Percentiles rank a stretch among this genome's conserved stretches.
Evolutionary conservation across 352 stramenopile species (phyloP).

Genomic region (Pythium aquatile): DNA sequence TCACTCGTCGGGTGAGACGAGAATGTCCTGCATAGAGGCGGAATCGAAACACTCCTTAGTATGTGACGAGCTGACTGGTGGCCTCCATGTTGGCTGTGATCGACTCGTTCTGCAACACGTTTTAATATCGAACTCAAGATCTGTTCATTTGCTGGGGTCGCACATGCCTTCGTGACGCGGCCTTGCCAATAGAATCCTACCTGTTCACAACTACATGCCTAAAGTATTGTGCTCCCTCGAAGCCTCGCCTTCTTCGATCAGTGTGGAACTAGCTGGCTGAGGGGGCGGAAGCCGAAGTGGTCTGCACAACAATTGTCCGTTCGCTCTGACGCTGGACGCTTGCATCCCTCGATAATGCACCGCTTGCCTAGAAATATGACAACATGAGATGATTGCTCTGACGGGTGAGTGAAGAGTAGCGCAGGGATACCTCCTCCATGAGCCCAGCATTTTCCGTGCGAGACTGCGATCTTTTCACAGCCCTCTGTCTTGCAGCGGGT

Average conservation of each 20-base stretch:
- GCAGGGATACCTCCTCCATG: constrained; percentile 25
- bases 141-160: not conserved
- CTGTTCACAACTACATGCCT: not conserved
- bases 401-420: not conserved
- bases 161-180: not conserved
- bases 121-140: not conserved
- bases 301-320: constrained; percentile 31
- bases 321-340: constrained; percentile 26
- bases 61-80: not conserved
- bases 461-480: constrained; percentile 39
- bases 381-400: not conserved
- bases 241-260: not conserved
- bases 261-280: constrained; percentile 1
- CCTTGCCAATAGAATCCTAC: not conserved
- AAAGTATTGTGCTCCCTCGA: not conserved
- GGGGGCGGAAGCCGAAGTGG: constrained; percentile 14
- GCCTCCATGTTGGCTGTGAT: not conserved
- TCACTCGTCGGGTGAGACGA: too few relatives aligned
- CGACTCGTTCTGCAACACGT: not conserved
- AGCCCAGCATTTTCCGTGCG: constrained; percentile 43
- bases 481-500: constrained; percentile 33
- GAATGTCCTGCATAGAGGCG: not conserved
- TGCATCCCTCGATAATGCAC: constrained; percentile 26
- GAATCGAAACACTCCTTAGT: not conserved
- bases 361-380: constrained; percentile 21